Percentiles rank a stretch among this genome's conserved stretches.
phyloP scores from a whole-genome alignment of 129 eudicot species.

The Gnaphalium uliginosum region DNA sequence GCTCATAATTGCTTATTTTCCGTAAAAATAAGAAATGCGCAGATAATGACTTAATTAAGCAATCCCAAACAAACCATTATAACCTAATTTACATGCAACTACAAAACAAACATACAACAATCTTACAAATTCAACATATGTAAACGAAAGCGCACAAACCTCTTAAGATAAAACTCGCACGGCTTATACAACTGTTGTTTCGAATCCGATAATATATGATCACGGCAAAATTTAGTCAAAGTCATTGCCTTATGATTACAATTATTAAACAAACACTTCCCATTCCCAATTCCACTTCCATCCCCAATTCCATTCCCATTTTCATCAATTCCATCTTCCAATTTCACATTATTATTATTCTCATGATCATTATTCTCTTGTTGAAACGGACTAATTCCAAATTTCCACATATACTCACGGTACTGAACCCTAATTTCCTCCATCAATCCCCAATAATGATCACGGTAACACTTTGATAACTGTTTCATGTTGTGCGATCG shows the following conservation, averaged over 20 bases:
- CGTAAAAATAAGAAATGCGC: no score
- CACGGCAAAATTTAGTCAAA: conserved; percentile 46
- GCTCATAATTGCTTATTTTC: neutral
- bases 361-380: conserved; percentile 22
- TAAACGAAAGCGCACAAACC: conserved; percentile 27
- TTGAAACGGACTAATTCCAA: conserved; percentile 42
- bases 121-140: no score
- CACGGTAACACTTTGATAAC: conserved; percentile 42
- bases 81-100: neutral
- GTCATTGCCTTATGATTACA: conserved; percentile 59
- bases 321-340: conserved; percentile 10
- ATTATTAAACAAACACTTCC: conserved; percentile 36
- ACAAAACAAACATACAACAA: neutral
- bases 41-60: neutral
- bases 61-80: neutral
- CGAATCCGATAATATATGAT: conserved; percentile 51
- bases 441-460: conserved; percentile 55
- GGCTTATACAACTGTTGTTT: conserved; percentile 59
- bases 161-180: conserved; percentile 42
- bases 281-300: conserved; percentile 25
- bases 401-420: conserved; percentile 55
- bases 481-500: conserved; percentile 43
- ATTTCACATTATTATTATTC: neutral
- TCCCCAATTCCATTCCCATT: conserved; percentile 25
- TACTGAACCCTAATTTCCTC: conserved; percentile 47